Evolutionary conservation across 1,284 basidiomycete species (phyloP).

Genomic region (Tilletia walkeri): DNA sequence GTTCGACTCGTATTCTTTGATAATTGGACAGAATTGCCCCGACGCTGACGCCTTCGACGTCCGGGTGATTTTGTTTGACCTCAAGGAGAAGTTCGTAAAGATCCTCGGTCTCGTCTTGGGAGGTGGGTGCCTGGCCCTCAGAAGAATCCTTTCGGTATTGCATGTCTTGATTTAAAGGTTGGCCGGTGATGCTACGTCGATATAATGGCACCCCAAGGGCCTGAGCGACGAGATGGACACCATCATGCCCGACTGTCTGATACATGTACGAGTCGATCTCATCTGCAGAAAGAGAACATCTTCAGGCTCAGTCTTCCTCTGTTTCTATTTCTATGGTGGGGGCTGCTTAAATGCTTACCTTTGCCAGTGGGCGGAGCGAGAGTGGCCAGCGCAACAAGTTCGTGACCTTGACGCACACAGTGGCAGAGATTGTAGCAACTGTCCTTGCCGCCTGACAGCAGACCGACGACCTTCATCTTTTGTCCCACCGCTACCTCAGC

Average conservation of each 20-base stretch:
- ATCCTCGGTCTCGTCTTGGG: constrained; percentile 89
- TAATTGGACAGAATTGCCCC: constrained; percentile 98
- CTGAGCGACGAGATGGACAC: constrained; percentile 79
- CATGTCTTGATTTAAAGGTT: constrained; percentile 73
- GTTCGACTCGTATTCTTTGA: constrained; percentile 92
- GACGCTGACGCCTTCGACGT: constrained; percentile 82
- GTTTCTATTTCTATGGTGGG: no score
- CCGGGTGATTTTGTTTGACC: constrained; percentile 72
- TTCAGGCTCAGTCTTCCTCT: no score
- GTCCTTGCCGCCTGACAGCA: constrained; percentile 97
- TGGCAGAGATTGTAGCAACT: constrained; percentile 94
- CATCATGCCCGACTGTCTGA: constrained; percentile 95
- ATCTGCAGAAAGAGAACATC: constrained; percentile 62
- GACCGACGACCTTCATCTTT: constrained; percentile 87
- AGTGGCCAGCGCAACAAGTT: constrained; percentile 84
- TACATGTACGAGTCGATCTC: constrained; percentile 99
- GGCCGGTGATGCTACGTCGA: constrained; percentile 75
- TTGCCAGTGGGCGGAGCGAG: constrained; percentile 78
- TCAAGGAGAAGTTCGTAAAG: constrained; percentile 71
- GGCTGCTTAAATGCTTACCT: constrained; percentile 62
- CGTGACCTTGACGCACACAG: constrained; percentile 80
- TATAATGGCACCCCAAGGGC: constrained; percentile 85
- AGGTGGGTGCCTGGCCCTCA: neutral
- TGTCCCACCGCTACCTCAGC: no score
- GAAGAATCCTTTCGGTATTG: constrained; percentile 70